Evolutionary conservation across 2,329 filamentous ascomycete genomes (phyloP).

Genomic region (Elsinoe ampelina): DNA sequence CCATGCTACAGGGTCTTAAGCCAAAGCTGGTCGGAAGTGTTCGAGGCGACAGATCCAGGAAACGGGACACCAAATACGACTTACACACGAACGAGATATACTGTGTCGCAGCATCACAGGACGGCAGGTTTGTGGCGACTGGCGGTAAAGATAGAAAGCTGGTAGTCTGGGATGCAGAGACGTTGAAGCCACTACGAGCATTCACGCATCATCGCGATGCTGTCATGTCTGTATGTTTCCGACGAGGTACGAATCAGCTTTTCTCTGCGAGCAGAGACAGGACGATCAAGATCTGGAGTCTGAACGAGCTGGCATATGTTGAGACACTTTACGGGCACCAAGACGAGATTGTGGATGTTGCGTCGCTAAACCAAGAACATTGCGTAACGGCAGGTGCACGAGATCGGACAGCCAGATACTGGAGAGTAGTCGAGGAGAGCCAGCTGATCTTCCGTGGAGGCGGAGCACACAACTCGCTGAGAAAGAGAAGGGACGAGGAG

Average conservation of each 20-base stretch:
- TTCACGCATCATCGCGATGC: conserved; percentile 89
- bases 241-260: conserved; percentile 64
- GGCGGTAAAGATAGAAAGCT: conserved; percentile 77
- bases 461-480: conserved; percentile 33
- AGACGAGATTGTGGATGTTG: conserved; percentile 77
- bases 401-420: conserved; percentile 82
- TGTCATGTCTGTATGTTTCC: conserved; percentile 76
- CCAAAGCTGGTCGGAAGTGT: conserved; percentile 55
- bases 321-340: conserved; percentile 96
- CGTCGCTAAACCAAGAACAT: conserved; percentile 72
- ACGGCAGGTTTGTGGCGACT: conserved; percentile 84
- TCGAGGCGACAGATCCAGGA: conserved; percentile 52
- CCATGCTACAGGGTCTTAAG: conserved; percentile 39
- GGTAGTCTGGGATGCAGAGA: conserved; percentile 78
- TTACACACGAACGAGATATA: conserved; percentile 76
- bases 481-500: conserved; percentile 36
- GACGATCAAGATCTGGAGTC: conserved; percentile 89
- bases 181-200: conserved; percentile 67
- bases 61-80: conserved; percentile 50
- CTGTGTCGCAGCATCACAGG: conserved; percentile 74
- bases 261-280: conserved; percentile 87
- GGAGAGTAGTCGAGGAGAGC: conserved; percentile 93
- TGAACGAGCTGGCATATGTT: conserved; percentile 85
- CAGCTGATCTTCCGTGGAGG: conserved; percentile 92
- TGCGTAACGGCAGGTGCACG: conserved; percentile 85